Evolutionary conservation across 768 basidiomycete species (phyloP).

Genomic region (Lactarius quietus): DNA sequence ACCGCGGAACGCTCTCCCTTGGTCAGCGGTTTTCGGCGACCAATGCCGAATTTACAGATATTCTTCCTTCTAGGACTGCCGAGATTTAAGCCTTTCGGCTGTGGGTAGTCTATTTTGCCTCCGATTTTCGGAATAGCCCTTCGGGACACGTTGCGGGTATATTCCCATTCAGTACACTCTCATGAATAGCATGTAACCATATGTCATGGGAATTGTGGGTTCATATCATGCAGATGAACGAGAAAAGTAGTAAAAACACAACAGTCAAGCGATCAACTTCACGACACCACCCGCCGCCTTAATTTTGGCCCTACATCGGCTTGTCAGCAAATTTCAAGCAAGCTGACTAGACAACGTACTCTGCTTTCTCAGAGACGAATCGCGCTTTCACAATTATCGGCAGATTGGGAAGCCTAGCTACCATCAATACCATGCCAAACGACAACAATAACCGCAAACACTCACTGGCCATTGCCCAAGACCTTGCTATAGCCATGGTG

Average conservation of each 20-base stretch:
- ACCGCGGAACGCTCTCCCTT: no score
- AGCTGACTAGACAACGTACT: constrained; percentile 46
- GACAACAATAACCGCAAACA: constrained; percentile 23
- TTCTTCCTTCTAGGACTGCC: no score
- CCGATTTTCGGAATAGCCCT: background rate
- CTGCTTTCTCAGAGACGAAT: constrained; percentile 84
- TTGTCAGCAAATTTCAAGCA: background rate
- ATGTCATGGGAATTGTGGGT: constrained; percentile 31
- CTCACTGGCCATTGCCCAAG: constrained; percentile 89
- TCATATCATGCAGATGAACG: constrained; percentile 32
- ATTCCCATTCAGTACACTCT: background rate
- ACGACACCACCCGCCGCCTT: constrained; percentile 95
- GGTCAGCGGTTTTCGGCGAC: background rate
- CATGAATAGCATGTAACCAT: constrained; percentile 20
- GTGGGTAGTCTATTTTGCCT: background rate
- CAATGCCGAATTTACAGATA: no score
- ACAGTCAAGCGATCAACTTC: constrained; percentile 76
- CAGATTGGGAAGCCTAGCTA: constrained; percentile 64
- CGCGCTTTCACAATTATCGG: constrained; percentile 99
- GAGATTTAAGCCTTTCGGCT: background rate
- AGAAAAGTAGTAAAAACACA: constrained; percentile 30
- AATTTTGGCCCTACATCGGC: constrained; percentile 59
- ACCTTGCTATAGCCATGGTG: constrained; percentile 87
- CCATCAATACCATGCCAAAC: background rate
- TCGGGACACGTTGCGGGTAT: background rate